phyloP scores from a whole-genome alignment of 768 basidiomycete species.

The Leccinum imitatum region DNA sequence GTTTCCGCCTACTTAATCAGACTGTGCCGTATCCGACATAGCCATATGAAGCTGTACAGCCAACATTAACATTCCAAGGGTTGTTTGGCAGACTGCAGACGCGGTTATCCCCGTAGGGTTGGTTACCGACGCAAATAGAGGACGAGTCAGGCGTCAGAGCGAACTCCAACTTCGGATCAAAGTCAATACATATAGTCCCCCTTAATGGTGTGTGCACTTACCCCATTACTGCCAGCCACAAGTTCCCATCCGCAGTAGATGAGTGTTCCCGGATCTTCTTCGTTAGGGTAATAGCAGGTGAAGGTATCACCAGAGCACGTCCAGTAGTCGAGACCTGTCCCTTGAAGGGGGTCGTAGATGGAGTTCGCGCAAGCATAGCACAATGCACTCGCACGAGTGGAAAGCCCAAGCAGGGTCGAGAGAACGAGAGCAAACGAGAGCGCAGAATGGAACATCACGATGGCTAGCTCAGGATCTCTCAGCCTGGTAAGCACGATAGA shows the following conservation, averaged over 20 bases:
- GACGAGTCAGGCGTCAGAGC: slow-evolving; percentile 2
- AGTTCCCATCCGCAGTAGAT: slow-evolving; percentile 2
- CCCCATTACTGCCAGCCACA: not conserved
- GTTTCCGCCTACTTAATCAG: no score
- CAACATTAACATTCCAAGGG: slow-evolving; percentile 1
- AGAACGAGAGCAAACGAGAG: not conserved
- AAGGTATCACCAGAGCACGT: slow-evolving; percentile 8
- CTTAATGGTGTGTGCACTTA: not conserved
- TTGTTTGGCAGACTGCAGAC: slow-evolving; percentile 2
- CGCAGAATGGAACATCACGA: not conserved
- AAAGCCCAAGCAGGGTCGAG: slow-evolving; percentile 3
- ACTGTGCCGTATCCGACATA: not conserved
- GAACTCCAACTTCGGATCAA: not conserved
- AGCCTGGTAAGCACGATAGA: not conserved
- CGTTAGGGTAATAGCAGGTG: slow-evolving; percentile 12
- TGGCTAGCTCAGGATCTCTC: not conserved
- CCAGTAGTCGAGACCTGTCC: slow-evolving; percentile 10
- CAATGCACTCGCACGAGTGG: not conserved
- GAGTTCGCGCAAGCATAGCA: slow-evolving; percentile 7
- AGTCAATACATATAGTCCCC: not conserved
- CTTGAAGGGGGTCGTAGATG: slow-evolving; percentile 1
- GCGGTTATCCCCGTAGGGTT: slow-evolving; percentile 3
- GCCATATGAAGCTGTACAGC: slow-evolving; percentile 3
- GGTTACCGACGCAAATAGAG: slow-evolving; percentile 1
- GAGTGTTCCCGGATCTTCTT: slow-evolving; percentile 7